Percentiles rank a stretch among this genome's conserved stretches.
Evolutionary conservation across 345 rosid species (phyloP).

Genomic region (Brassica nigra): DNA sequence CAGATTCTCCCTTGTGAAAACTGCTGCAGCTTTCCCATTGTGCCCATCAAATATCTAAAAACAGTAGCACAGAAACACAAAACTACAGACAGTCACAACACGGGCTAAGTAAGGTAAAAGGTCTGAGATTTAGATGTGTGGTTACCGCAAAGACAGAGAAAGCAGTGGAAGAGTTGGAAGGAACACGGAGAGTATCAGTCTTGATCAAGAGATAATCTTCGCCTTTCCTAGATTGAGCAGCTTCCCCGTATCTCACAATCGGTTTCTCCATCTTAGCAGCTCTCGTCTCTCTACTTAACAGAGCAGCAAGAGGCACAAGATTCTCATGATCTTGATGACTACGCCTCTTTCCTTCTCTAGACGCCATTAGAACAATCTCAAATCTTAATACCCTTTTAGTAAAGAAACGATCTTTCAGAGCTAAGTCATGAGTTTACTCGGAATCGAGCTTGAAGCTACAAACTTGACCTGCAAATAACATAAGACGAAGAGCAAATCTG

Average conservation of each 20-base stretch:
- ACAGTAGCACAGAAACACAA: conserved; percentile 28
- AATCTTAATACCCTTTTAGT: conserved; percentile 4
- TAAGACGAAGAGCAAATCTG: conserved; percentile 27
- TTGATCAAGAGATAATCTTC: conserved; percentile 82
- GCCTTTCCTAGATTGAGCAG: conserved; percentile 88
- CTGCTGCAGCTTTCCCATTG: conserved; percentile 91
- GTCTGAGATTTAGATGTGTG: background rate
- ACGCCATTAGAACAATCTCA: conserved; percentile 50
- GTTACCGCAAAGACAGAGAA: conserved; percentile 83
- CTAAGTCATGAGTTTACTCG: background rate
- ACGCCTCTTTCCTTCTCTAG: conserved; percentile 59
- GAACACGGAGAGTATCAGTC: conserved; percentile 64
- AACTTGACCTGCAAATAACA: conserved; percentile 46
- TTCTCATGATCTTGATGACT: conserved; percentile 39
- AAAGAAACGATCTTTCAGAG: background rate
- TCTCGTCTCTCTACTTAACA: conserved; percentile 66
- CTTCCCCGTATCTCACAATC: conserved; percentile 59
- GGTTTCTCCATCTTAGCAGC: conserved; percentile 87
- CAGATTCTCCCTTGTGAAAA: conserved; percentile 73
- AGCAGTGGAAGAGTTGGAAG: conserved; percentile 63
- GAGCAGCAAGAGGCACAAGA: conserved; percentile 80
- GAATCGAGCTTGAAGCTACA: conserved; percentile 25
- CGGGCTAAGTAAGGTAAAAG: background rate
- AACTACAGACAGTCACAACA: conserved; percentile 21
- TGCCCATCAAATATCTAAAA: conserved; percentile 87